Evolutionary conservation across 129 eudicot genomes (phyloP).

Genomic region (Flaveria robusta): DNA sequence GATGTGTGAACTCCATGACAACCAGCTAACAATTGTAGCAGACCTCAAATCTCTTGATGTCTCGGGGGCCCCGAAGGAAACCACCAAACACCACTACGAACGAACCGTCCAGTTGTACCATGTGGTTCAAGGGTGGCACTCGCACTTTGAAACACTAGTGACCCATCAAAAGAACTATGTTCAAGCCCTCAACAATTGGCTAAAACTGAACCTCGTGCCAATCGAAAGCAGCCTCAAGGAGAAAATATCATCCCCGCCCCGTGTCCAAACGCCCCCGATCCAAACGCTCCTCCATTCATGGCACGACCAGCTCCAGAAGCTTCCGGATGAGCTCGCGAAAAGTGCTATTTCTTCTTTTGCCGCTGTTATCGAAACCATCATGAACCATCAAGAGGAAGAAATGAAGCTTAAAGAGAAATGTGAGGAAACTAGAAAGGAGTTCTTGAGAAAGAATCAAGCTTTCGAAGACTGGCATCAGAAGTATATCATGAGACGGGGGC

Average conservation of each 20-base stretch:
- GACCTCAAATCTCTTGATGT: constrained; percentile 75
- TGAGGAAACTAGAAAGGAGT: constrained; percentile 82
- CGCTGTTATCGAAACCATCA: constrained; percentile 77
- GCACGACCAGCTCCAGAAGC: constrained; percentile 90
- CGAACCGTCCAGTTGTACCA: constrained; percentile 66
- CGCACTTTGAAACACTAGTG: constrained; percentile 76
- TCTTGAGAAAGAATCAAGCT: constrained; percentile 58
- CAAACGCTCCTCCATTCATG: constrained; percentile 74
- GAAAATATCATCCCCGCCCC: constrained; percentile 81
- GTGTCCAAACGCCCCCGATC: constrained; percentile 68
- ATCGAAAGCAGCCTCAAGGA: constrained; percentile 84
- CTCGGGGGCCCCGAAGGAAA: constrained; percentile 60
- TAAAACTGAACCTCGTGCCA: constrained; percentile 81
- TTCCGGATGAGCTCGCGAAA: constrained; percentile 85
- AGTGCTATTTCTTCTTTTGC: constrained; percentile 77
- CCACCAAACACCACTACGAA: constrained; percentile 74
- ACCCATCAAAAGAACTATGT: constrained; percentile 69
- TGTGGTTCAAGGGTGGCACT: constrained; percentile 76
- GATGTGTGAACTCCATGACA: constrained; percentile 63
- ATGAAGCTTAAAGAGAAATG: constrained; percentile 86
- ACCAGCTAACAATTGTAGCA: constrained; percentile 56
- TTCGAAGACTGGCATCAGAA: constrained; percentile 91
- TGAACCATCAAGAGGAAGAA: constrained; percentile 82
- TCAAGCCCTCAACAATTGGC: constrained; percentile 73
- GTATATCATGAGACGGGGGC: constrained; percentile 54